Evolutionary conservation across 192 early-diverging fungal species (phyloP).

Genomic region (Gamsiella multidivaricata): DNA sequence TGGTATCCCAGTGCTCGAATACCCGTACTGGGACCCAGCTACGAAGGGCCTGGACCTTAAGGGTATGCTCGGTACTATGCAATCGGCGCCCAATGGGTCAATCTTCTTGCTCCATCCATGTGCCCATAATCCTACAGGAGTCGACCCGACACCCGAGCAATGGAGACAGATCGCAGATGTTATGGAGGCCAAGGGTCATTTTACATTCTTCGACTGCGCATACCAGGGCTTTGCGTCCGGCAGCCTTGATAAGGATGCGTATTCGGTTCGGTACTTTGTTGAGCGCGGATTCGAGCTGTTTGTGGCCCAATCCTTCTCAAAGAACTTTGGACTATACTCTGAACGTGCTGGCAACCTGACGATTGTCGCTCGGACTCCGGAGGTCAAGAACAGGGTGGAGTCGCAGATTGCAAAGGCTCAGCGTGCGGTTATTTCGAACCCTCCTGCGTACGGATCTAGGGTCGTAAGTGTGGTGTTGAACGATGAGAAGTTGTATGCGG

Average conservation of each 20-base stretch:
- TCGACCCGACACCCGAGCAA: constrained; percentile 94
- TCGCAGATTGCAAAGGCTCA: constrained; percentile 88
- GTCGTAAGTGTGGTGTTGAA: constrained; percentile 88
- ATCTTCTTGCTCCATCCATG: constrained; percentile 95
- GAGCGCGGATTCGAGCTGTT: constrained; percentile 91
- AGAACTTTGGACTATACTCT: constrained; percentile 98
- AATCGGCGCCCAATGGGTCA: constrained; percentile 77
- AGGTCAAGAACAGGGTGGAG: constrained; percentile 65
- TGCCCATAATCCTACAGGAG: constrained; percentile 99
- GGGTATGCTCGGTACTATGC: constrained; percentile 76
- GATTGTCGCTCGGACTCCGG: constrained; percentile 67
- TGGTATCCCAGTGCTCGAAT: constrained; percentile 85
- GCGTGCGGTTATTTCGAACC: constrained; percentile 91
- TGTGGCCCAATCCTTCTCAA: constrained; percentile 93
- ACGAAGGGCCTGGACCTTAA: constrained; percentile 83
- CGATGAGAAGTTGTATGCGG: constrained; percentile 74
- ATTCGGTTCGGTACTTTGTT: constrained; percentile 93
- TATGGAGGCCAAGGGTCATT: constrained; percentile 78
- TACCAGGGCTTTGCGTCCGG: constrained; percentile 99
- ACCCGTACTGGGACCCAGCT: constrained; percentile 89
- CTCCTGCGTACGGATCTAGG: constrained; percentile 89
- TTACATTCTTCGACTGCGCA: constrained; percentile 98
- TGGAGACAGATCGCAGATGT: constrained; percentile 92
- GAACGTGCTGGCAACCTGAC: constrained; percentile 89
- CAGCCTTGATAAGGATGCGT: constrained; percentile 88